phyloP scores from a whole-genome alignment of 1,139 yeast genomes.

The Yamadazyma buinensis region DNA sequence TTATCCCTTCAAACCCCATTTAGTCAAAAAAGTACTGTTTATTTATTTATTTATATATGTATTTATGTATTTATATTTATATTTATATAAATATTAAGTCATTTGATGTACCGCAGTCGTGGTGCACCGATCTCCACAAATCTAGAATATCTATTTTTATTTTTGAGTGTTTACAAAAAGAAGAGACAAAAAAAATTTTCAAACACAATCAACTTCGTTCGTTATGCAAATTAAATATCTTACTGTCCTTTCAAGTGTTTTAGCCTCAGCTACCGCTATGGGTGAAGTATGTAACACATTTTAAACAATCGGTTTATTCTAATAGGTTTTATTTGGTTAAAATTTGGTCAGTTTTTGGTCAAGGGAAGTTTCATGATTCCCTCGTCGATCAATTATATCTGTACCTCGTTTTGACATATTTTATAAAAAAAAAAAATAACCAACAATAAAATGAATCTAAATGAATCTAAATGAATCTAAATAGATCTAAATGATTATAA shows the following conservation, averaged over 20 bases:
- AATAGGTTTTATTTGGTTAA: not conserved
- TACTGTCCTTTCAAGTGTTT: slow-evolving; percentile 33
- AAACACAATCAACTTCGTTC: slow-evolving; percentile 13
- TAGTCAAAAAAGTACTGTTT: too few relatives aligned
- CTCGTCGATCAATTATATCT: too few relatives aligned
- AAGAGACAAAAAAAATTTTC: slow-evolving; percentile 13
- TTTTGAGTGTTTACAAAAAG: slow-evolving; percentile 14
- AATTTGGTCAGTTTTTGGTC: too few relatives aligned
- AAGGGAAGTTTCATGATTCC: too few relatives aligned
- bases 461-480: too few relatives aligned
- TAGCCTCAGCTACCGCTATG: slow-evolving; percentile 36
- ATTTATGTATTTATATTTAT: too few relatives aligned
- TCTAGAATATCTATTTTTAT: slow-evolving; percentile 16
- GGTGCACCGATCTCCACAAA: slow-evolving; percentile 1
- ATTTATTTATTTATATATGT: too few relatives aligned
- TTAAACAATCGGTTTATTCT: not conserved
- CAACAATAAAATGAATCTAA: too few relatives aligned
- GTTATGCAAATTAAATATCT: slow-evolving; percentile 40
- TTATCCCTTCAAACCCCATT: too few relatives aligned
- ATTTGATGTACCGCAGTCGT: not conserved
- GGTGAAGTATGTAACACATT: slow-evolving; percentile 38
- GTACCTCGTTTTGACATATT: too few relatives aligned
- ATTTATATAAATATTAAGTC: not conserved
- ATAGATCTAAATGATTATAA: too few relatives aligned
- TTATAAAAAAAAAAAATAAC: too few relatives aligned